These are phyloP conservation scores for Xylaria intraflava DNA, from an alignment of 495 filamentous ascomycete species.

Conservation along the genomic window DNA sequence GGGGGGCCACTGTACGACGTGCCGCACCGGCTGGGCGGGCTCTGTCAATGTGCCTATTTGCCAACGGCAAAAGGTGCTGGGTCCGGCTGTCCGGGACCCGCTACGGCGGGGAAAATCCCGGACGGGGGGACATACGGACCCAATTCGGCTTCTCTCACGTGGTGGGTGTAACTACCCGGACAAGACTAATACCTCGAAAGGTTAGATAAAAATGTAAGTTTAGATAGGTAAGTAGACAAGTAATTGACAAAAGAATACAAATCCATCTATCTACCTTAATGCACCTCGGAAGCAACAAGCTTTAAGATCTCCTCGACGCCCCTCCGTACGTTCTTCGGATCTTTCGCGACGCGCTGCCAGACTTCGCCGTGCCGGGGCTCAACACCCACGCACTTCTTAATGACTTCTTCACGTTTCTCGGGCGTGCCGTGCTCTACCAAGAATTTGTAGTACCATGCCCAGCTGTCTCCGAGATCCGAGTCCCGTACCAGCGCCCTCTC, in stretches of 20 bases:
- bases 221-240: too few relatives aligned
- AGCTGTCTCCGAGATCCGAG: constrained; percentile 81
- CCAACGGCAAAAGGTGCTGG: too few relatives aligned
- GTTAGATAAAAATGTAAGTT: too few relatives aligned
- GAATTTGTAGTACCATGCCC: constrained; percentile 98
- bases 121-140: too few relatives aligned
- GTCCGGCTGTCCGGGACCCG: too few relatives aligned
- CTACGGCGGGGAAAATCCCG: too few relatives aligned
- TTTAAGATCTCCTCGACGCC: constrained; percentile 74
- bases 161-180: too few relatives aligned
- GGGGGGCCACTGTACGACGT: too few relatives aligned
- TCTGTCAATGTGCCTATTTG: too few relatives aligned
- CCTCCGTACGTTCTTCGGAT: constrained; percentile 69
- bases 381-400: constrained; percentile 63
- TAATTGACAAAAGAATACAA: neutral
- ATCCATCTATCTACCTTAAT: constrained; percentile 4
- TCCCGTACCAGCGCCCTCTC: constrained; percentile 87
- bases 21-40: too few relatives aligned
- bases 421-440: constrained; percentile 82
- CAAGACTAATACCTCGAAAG: too few relatives aligned
- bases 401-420: constrained; percentile 78
- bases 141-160: too few relatives aligned
- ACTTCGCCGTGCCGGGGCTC: constrained; percentile 90
- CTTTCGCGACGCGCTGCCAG: constrained; percentile 81
- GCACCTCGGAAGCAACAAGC: constrained; percentile 56